Percentiles rank a stretch among this genome's conserved stretches.
These are phyloP conservation scores for Wickerhamiella occidentalis DNA, from an alignment of 805 yeast species.

Conservation along the genomic window DNA sequence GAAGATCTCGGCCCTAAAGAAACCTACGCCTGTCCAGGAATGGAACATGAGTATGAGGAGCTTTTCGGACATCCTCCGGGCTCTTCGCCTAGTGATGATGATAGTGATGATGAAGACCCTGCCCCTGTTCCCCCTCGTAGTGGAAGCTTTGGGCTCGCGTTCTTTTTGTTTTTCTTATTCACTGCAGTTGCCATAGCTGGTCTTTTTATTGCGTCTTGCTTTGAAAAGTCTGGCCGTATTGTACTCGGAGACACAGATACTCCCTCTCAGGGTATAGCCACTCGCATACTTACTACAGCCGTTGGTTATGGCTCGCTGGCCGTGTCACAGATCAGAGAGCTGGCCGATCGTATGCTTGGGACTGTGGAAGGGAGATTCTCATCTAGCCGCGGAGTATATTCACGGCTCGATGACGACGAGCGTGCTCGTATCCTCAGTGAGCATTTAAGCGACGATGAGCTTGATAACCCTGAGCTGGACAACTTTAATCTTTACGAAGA, in stretches of 20 bases:
- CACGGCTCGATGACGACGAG: slow-evolving; percentile 27
- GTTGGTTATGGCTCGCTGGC: slow-evolving; percentile 7
- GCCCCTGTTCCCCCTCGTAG: slow-evolving; percentile 39
- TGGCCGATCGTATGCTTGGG: slow-evolving; percentile 8
- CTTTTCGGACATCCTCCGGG: slow-evolving; percentile 38
- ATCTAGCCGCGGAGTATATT: slow-evolving; percentile 23
- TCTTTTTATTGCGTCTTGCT: slow-evolving; percentile 22
- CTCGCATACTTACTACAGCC: not conserved
- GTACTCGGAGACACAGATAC: slow-evolving; percentile 9
- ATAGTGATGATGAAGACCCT: slow-evolving; percentile 17
- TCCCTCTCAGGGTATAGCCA: not conserved
- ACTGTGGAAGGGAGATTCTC: slow-evolving; percentile 6
- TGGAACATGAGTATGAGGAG: slow-evolving; percentile 46
- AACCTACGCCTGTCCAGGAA: slow-evolving; percentile 74
- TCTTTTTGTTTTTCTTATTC: slow-evolving; percentile 68
- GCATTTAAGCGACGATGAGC: slow-evolving; percentile 16
- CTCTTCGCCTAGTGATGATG: slow-evolving; percentile 45
- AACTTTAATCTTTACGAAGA: slow-evolving; percentile 11
- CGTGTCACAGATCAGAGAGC: slow-evolving; percentile 6
- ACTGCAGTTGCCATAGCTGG: slow-evolving; percentile 46
- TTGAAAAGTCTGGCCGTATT: slow-evolving; percentile 11
- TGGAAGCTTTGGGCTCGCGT: slow-evolving; percentile 20
- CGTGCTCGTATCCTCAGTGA: slow-evolving; percentile 25
- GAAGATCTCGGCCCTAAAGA: slow-evolving; percentile 38
- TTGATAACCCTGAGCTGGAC: slow-evolving; percentile 14